A percentile compares a stretch with the other conserved stretches of the same genome.
These are phyloP conservation scores for Periconia macrospinosa DNA, from an alignment of 2,329 filamentous ascomycete genomes.

Conservation along the genomic window DNA sequence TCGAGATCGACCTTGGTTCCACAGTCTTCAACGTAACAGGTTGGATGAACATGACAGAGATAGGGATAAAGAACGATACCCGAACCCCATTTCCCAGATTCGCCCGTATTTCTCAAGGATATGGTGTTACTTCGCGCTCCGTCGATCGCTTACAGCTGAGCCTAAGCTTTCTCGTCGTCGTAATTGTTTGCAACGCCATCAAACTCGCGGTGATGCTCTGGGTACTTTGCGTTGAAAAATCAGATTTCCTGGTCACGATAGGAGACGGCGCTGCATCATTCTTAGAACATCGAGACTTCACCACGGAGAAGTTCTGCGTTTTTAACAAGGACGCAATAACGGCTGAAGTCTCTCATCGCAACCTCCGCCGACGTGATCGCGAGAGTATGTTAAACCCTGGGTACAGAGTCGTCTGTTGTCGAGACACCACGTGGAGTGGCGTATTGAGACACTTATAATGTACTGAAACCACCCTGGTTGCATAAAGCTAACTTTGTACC, in stretches of 20 bases:
- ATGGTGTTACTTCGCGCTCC: background rate
- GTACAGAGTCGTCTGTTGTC: no score
- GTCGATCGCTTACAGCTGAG: constrained; percentile 14
- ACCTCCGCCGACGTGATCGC: background rate
- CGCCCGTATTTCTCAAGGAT: background rate
- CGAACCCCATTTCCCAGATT: background rate
- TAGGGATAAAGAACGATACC: background rate
- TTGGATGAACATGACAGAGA: background rate
- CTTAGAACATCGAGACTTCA: constrained; percentile 6
- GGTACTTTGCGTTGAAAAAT: constrained; percentile 2
- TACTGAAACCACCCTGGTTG: no score
- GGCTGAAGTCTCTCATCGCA: background rate
- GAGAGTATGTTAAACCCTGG: no score
- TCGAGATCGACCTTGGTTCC: background rate
- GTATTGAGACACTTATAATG: no score
- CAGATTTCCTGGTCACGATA: constrained; percentile 15
- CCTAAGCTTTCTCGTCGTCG: constrained; percentile 13
- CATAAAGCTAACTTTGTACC: no score
- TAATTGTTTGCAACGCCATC: constrained; percentile 17
- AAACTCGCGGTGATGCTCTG: constrained; percentile 15
- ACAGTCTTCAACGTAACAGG: background rate
- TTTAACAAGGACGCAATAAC: constrained; percentile 4
- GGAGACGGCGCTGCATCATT: constrained; percentile 18
- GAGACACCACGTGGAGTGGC: no score
- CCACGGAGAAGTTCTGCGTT: constrained; percentile 3